Evolutionary conservation across 2,329 filamentous ascomycete genomes (phyloP).

Genomic region (Leptographium wingfieldii): DNA sequence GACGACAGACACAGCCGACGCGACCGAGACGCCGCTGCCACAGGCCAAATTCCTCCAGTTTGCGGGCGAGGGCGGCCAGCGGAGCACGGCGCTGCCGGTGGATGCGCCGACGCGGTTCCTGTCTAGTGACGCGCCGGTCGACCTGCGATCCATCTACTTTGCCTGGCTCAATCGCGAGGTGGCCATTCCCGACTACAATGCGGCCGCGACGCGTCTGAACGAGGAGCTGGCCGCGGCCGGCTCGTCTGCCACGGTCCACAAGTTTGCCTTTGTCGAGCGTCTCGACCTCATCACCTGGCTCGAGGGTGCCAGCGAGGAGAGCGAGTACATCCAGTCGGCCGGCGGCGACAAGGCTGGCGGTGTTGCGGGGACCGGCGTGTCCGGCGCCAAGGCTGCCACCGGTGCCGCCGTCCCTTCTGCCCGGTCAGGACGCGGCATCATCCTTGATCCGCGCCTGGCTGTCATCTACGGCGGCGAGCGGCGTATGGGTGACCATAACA

Average conservation of each 20-base stretch:
- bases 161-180: slow-evolving; percentile 90
- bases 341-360: slow-evolving; percentile 42
- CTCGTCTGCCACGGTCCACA: slow-evolving; percentile 57
- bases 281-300: slow-evolving; percentile 89
- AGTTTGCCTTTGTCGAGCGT: slow-evolving; percentile 81
- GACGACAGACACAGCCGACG: slow-evolving; percentile 51
- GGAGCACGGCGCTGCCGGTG: slow-evolving; percentile 49
- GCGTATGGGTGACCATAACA: slow-evolving; percentile 86
- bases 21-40: slow-evolving; percentile 52
- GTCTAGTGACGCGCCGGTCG: slow-evolving; percentile 59
- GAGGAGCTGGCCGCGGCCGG: slow-evolving; percentile 52
- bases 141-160: slow-evolving; percentile 91
- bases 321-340: slow-evolving; percentile 81
- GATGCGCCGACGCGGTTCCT: slow-evolving; percentile 73
- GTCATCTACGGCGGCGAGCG: slow-evolving; percentile 89
- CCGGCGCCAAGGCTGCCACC: slow-evolving; percentile 20
- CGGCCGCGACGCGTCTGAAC: slow-evolving; percentile 67
- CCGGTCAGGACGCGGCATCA: slow-evolving; percentile 19
- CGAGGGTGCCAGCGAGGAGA: slow-evolving; percentile 77
- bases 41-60: slow-evolving; percentile 72
- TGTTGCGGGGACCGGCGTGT: slow-evolving; percentile 16
- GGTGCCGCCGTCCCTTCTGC: slow-evolving; percentile 21
- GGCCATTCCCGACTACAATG: slow-evolving; percentile 82
- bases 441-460: slow-evolving; percentile 64
- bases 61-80: slow-evolving; percentile 29